These are phyloP conservation scores for Podospora bellae-mahoneyi DNA, from an alignment of 495 filamentous ascomycete species.

Conservation along the genomic window DNA sequence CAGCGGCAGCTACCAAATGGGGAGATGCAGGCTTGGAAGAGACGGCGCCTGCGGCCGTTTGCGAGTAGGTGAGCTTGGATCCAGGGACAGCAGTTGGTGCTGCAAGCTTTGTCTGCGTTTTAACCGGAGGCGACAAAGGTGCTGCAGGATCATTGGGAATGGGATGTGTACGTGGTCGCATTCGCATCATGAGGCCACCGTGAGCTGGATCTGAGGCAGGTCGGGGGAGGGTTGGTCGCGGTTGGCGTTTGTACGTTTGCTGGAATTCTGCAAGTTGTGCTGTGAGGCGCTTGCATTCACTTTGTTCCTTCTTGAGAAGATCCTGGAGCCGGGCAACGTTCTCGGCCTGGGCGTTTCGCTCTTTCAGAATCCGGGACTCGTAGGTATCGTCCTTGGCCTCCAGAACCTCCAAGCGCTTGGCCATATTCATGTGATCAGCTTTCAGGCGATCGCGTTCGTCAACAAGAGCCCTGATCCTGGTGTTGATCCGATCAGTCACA, in stretches of 20 bases:
- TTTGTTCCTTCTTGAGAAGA: constrained; percentile 30
- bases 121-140: constrained; percentile 4
- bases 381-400: constrained; percentile 36
- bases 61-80: constrained; percentile 23
- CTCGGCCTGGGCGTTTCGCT: constrained; percentile 23
- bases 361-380: constrained; percentile 31
- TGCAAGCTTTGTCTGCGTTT: constrained; percentile 3
- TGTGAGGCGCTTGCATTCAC: constrained; percentile 23
- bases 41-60: neutral
- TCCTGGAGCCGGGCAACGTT: constrained; percentile 24
- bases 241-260: constrained; percentile 11
- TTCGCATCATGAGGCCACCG: constrained; percentile 22
- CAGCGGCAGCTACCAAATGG: constrained; percentile 16
- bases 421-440: constrained; percentile 24
- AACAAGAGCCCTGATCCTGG: constrained; percentile 18
- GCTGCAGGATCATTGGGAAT: neutral
- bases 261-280: constrained; percentile 22
- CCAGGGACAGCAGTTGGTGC: constrained; percentile 12
- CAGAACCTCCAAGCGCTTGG: constrained; percentile 30
- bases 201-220: constrained; percentile 15
- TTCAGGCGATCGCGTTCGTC: constrained; percentile 32
- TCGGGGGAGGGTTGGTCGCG: constrained; percentile 15
- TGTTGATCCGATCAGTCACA: constrained; percentile 33
- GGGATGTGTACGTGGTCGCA: constrained; percentile 19
- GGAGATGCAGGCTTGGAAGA: constrained; percentile 1